phyloP scores from a whole-genome alignment of 495 filamentous ascomycete genomes.

The Penicillium odoratum region DNA sequence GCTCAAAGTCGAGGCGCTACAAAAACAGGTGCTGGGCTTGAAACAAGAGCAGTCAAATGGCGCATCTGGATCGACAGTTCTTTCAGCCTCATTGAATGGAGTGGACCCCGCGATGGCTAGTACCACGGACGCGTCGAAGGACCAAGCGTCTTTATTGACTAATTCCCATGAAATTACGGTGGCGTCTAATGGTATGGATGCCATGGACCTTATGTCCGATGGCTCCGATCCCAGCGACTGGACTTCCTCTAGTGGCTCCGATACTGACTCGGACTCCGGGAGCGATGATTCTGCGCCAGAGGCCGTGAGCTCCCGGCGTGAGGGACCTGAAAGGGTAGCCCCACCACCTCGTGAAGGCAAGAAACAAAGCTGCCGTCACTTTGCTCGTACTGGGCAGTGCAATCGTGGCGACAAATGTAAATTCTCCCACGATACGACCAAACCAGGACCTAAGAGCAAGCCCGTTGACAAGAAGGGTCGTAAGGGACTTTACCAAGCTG shows the following conservation, averaged over 20 bases:
- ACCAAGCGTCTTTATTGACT: neutral
- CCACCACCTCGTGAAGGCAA: slow-evolving; percentile 44
- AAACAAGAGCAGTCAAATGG: slow-evolving; percentile 9
- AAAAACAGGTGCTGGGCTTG: slow-evolving; percentile 24
- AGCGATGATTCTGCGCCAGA: slow-evolving; percentile 46
- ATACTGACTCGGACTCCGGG: slow-evolving; percentile 33
- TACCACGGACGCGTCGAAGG: neutral
- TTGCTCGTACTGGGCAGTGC: slow-evolving; percentile 48
- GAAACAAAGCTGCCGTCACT: slow-evolving; percentile 44
- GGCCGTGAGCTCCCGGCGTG: slow-evolving; percentile 39
- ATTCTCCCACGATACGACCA: slow-evolving; percentile 44
- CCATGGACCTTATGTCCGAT: slow-evolving; percentile 4
- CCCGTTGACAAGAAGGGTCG: slow-evolving; percentile 34
- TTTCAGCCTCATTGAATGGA: slow-evolving; percentile 8
- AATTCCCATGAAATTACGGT: neutral
- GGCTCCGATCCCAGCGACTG: slow-evolving; percentile 6
- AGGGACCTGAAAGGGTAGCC: slow-evolving; percentile 42
- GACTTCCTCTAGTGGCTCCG: slow-evolving; percentile 22
- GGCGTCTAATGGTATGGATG: neutral
- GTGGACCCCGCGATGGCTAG: neutral
- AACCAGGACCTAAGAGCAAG: slow-evolving; percentile 36
- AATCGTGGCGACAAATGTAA: slow-evolving; percentile 45
- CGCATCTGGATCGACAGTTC: neutral
- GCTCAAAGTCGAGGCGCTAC: slow-evolving; percentile 36
- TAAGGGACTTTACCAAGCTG: slow-evolving; percentile 53